A percentile compares a stretch with the other conserved stretches of the same genome.
phyloP scores from a whole-genome alignment of 306 rosid genomes.

The Comarum palustre region DNA sequence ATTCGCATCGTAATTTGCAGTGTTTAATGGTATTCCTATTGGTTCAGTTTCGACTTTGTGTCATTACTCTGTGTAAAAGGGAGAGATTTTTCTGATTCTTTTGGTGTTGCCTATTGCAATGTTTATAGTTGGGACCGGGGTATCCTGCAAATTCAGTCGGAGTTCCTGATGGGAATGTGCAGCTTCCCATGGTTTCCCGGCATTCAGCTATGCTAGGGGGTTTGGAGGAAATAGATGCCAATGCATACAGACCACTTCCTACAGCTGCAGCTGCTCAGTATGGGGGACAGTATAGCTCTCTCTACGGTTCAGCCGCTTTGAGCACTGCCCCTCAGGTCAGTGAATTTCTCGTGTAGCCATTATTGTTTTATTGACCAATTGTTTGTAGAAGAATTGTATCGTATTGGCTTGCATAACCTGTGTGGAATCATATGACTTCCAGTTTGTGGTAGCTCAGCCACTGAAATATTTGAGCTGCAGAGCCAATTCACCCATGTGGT shows the following conservation, averaged over 20 bases:
- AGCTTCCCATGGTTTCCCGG: conserved; percentile 65
- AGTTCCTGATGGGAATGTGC: conserved; percentile 63
- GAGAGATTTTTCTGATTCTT: not conserved
- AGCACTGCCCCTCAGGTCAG: conserved; percentile 72
- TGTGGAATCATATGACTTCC: conserved; percentile 2
- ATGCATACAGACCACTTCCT: conserved; percentile 65
- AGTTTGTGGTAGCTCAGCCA: conserved; percentile 6
- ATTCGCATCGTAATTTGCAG: not conserved
- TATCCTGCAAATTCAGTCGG: conserved; percentile 79
- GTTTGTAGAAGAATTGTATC: not conserved
- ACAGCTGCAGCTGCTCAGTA: conserved; percentile 65
- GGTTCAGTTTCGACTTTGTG: not conserved
- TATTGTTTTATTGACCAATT: not conserved
- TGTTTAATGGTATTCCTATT: not conserved
- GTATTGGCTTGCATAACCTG: not conserved
- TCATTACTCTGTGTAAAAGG: not conserved
- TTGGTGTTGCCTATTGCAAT: conserved; percentile 17
- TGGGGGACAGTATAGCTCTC: conserved; percentile 90
- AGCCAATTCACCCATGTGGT: not conserved
- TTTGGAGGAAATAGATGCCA: conserved; percentile 69
- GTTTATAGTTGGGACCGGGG: conserved; percentile 56
- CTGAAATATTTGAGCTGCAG: not conserved
- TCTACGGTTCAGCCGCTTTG: conserved; percentile 73
- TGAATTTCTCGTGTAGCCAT: not conserved
- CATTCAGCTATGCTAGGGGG: conserved; percentile 72